A percentile compares a stretch with the other conserved stretches of the same genome.
phyloP scores from a whole-genome alignment of 768 basidiomycete genomes.

The Collybia mongolica region DNA sequence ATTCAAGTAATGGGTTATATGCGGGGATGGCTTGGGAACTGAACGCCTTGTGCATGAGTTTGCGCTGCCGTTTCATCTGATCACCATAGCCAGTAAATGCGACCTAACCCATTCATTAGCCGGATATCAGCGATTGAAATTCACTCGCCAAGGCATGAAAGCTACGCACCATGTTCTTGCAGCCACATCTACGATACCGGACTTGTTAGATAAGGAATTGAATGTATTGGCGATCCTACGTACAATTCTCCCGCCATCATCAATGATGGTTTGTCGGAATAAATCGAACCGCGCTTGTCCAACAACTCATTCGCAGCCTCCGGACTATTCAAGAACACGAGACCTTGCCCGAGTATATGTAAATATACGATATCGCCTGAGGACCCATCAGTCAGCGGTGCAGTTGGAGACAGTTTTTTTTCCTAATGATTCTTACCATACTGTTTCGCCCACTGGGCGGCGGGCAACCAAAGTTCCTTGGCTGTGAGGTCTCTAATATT shows the following conservation, averaged over 20 bases:
- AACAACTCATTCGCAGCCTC: constrained; percentile 62
- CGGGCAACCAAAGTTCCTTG: constrained; percentile 66
- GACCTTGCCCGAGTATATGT: constrained; percentile 62
- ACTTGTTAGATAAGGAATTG: constrained; percentile 9
- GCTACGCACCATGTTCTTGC: constrained; percentile 59
- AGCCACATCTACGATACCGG: constrained; percentile 47
- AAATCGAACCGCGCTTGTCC: constrained; percentile 68
- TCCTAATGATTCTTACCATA: constrained; percentile 45
- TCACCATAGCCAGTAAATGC: constrained; percentile 70
- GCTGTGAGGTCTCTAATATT: constrained; percentile 60
- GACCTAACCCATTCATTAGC: constrained; percentile 29
- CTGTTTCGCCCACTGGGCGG: constrained; percentile 56
- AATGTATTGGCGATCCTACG: constrained; percentile 24
- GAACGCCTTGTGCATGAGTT: constrained; percentile 65
- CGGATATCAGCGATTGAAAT: not conserved
- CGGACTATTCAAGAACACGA: constrained; percentile 65
- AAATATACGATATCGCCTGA: constrained; percentile 65
- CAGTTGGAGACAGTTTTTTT: not conserved
- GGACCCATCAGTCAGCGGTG: constrained; percentile 6
- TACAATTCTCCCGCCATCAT: constrained; percentile 73
- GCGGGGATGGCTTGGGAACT: constrained; percentile 47
- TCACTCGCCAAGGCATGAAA: not conserved
- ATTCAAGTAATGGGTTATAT: constrained; percentile 58
- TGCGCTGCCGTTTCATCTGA: constrained; percentile 61
- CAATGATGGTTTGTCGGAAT: constrained; percentile 70